Evolutionary conservation across 2,329 filamentous ascomycete genomes (phyloP).

Genomic region (Furcasterigmium sp.): DNA sequence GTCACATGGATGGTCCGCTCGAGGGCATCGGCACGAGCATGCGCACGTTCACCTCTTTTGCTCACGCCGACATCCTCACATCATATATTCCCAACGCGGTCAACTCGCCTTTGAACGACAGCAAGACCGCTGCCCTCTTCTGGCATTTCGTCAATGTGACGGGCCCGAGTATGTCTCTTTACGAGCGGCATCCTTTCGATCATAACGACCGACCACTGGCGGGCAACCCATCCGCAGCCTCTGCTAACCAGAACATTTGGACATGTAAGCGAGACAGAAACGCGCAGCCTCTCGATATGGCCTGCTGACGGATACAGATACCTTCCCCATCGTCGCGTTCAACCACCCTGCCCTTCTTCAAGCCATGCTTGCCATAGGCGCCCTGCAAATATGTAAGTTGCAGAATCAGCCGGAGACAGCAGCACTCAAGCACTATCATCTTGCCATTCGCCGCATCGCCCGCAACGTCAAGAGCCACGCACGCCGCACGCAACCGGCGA

Average conservation of each 20-base stretch:
- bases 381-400: slow-evolving; percentile 81
- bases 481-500: slow-evolving; percentile 69
- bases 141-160: slow-evolving; percentile 89
- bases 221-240: slow-evolving; percentile 54
- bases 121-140: slow-evolving; percentile 76
- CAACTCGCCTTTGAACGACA: slow-evolving; percentile 72
- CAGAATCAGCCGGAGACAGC: slow-evolving; percentile 70
- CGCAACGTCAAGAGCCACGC: slow-evolving; percentile 65
- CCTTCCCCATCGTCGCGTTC: slow-evolving; percentile 76
- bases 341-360: slow-evolving; percentile 84
- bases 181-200: slow-evolving; percentile 76
- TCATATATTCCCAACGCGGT: slow-evolving; percentile 61
- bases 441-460: slow-evolving; percentile 73
- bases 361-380: slow-evolving; percentile 81
- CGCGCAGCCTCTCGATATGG: no score
- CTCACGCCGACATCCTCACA: slow-evolving; percentile 47
- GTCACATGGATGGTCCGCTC: slow-evolving; percentile 26
- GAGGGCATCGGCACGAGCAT: slow-evolving; percentile 40
- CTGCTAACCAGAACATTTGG: slow-evolving; percentile 61
- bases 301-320: no score
- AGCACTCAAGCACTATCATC: slow-evolving; percentile 87
- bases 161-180: slow-evolving; percentile 79
- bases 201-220: slow-evolving; percentile 56
- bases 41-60: slow-evolving; percentile 44
- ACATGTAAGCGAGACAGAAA: slow-evolving; percentile 55